Percentiles rank a stretch among this genome's conserved stretches.
These are phyloP conservation scores for Geosmithia flava DNA, from an alignment of 2,329 filamentous ascomycete species.

Conservation along the genomic window DNA sequence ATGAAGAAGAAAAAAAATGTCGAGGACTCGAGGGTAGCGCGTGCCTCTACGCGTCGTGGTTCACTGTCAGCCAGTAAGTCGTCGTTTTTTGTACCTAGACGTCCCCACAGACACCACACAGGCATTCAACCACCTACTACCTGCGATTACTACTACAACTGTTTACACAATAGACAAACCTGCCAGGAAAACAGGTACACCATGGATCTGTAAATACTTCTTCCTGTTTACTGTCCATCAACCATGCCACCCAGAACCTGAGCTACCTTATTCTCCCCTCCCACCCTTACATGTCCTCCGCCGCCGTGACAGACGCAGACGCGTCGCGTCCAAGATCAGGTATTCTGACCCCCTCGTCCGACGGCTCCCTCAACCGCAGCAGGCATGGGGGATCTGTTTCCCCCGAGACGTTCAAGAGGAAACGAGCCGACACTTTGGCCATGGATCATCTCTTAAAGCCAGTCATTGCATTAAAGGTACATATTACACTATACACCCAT, in stretches of 20 bases:
- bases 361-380: slow-evolving; percentile 22
- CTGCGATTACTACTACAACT: too few relatives aligned
- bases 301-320: slow-evolving; percentile 22
- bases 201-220: neutral
- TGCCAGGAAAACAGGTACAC: neutral
- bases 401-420: slow-evolving; percentile 18
- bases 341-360: slow-evolving; percentile 26
- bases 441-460: slow-evolving; percentile 39
- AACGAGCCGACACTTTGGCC: slow-evolving; percentile 22
- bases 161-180: neutral
- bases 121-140: neutral
- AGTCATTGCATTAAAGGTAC: slow-evolving; percentile 39
- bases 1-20: too few relatives aligned
- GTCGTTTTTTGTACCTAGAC: neutral
- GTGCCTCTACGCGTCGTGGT: neutral
- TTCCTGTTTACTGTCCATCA: neutral
- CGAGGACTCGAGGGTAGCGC: neutral
- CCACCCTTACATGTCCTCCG: slow-evolving; percentile 1
- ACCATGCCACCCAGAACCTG: neutral
- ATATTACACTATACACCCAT: too few relatives aligned
- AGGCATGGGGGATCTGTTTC: slow-evolving; percentile 10
- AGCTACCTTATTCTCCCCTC: neutral
- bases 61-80: neutral
- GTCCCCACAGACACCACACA: neutral
- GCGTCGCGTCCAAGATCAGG: slow-evolving; percentile 35